Base-by-base conservation (phyloP, 768 basidiomycete species). In the Pisolithus marmoratus region DNA sequence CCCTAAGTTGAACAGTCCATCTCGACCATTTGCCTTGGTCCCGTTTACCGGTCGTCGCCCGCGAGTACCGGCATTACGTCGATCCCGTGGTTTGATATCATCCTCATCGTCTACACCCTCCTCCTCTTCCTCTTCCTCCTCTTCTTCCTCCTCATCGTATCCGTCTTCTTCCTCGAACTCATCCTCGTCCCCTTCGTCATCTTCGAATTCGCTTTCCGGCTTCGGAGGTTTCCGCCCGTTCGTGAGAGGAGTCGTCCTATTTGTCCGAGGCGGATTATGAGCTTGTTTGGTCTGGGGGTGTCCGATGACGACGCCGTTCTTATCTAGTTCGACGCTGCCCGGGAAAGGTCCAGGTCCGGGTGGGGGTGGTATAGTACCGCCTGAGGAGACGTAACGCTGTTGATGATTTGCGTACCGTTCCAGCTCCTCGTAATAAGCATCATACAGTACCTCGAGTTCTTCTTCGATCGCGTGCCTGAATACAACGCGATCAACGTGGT, bases 361-460 rank as follows among this genome's bases (percentile, higher is more conserved):
- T 29, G 94, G 94, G 49, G 93, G 90, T 58, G 93, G 85, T 62
- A 94, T 79, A 38, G 85, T 89, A 56, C 92, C 88, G 63, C 90
- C 88, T 58, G 90, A 93, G 62, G 84, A 83, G 63, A 91, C 88
- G 76, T 93, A 94, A 73, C 85, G 90, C 82, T 93, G 90, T 80
- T 95, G 92, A 76, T 90, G 89, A 74, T 91, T 89, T 72, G 94
- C 96, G 83, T 98, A 98, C 77, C 89, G 86, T 81, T 96, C 92
- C 78, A 99, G 87, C 81, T 98, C 95, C 72, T 96, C 92, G 84
- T 97, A 98, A 82, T 98, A 99, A 78, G 94, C 94, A 82, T 97
- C 95, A 83, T 99, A 99, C 75, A 98, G 86, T 77, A 94, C 91
- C 79, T 98, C 93, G 72, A 99, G 88, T 79, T 99, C 96, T 76